Evolutionary conservation across 2,329 filamentous ascomycete genomes (phyloP).

Genomic region (Trichoderma atroviride): DNA sequence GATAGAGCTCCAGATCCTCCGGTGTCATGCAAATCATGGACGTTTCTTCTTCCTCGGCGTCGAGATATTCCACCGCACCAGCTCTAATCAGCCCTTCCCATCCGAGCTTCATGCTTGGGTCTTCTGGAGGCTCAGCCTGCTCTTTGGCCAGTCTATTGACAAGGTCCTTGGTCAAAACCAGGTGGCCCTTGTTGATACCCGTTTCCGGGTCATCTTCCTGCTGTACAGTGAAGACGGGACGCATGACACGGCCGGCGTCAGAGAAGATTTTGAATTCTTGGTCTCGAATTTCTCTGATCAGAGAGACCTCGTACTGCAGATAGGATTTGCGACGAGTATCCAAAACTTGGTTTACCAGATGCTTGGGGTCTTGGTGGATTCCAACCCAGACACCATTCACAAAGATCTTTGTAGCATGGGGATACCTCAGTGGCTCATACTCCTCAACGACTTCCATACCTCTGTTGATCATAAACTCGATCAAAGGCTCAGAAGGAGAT

Average conservation of each 20-base stretch:
- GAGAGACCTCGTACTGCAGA: constrained; percentile 88
- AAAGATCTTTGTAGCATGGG: constrained; percentile 95
- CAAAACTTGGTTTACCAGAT: constrained; percentile 78
- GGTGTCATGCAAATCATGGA: constrained; percentile 99
- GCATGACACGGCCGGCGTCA: constrained; percentile 91
- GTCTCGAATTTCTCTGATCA: constrained; percentile 95
- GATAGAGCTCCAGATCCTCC: constrained; percentile 83
- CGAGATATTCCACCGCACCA: constrained; percentile 92
- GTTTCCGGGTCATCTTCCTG: constrained; percentile 76
- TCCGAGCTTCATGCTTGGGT: constrained; percentile 68
- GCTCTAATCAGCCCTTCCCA: constrained; percentile 85
- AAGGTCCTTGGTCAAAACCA: constrained; percentile 84
- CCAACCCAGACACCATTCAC: constrained; percentile 98
- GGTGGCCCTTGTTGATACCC: constrained; percentile 61
- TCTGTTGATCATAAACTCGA: constrained; percentile 92
- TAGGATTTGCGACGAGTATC: constrained; percentile 78
- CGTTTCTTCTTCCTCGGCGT: constrained; percentile 97
- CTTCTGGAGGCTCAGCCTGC: constrained; percentile 66
- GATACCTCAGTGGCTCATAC: constrained; percentile 82
- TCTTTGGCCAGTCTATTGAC: constrained; percentile 73
- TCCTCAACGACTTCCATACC: constrained; percentile 98
- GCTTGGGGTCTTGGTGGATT: constrained; percentile 84
- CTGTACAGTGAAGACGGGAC: constrained; percentile 91
- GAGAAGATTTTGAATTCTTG: constrained; percentile 99
- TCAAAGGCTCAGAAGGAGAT: constrained; percentile 84